Base-by-base conservation (phyloP, 1,284 basidiomycete genomes). In the Prillingera fragicola region DNA sequence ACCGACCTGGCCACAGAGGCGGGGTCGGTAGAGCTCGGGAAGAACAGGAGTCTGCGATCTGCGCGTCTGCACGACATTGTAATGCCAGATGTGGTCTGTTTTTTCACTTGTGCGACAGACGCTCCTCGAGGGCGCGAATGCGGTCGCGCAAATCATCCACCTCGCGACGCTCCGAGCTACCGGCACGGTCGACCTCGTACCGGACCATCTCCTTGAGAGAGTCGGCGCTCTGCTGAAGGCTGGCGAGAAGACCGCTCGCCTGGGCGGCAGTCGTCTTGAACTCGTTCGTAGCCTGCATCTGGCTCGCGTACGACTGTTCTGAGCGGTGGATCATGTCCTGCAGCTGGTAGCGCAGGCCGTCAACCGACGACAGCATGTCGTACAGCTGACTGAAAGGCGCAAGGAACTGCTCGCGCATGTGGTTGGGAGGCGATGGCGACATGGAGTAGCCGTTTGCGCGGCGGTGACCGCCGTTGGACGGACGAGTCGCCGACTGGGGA, bases 121-220 rank as follows among this genome's bases (percentile, higher is more conserved):
- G 38, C 27, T 52, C 50, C 45, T 54, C 52, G 17, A 54, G 42
- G 6, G 33, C 24, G 14, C 48, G 44, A 25, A 54, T 27, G 13
- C 52, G 44, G 18, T 50, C 52, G 25, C 48, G 41, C 34, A 54
- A 29, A 28, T 54, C 52, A 29, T 50, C 48, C 3, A 48, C 43
- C 31, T 50, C 48, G 36, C 44, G 39, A 15, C 46, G 41, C 25
- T 62, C 60, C 2, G 38, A 40, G 7, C 43, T 29, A 12, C 38
- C 36, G n/a, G 51, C 51, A 23, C 58, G 41, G 17, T 56, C 57
- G 9, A 69, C 59, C 47, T 69, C 65, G 46, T 67, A 67, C 34
- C 65, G 43, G 4, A 69, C 67, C 65, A 69, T 67, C 39, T 67
- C 63, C 54, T 63, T 64, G 33, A 69, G 43, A 45, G 57, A 63